Percentiles rank a stretch among this genome's conserved stretches.
Conservation (phyloP, 805 yeast species). For the Candida palmyrensis region DNA sequence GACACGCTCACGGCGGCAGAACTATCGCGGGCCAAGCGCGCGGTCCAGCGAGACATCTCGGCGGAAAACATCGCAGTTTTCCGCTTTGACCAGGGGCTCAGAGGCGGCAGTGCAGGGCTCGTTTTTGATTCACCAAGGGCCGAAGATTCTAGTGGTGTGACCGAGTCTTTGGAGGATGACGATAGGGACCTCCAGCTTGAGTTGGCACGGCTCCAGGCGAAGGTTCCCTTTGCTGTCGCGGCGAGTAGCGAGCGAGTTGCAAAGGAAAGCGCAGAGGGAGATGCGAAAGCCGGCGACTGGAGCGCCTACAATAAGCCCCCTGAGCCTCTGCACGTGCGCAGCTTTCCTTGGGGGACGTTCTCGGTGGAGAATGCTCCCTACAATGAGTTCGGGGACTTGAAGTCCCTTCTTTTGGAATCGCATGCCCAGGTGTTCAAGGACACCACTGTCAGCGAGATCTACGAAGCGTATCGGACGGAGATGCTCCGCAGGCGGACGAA, state of each 20-base stretch:
- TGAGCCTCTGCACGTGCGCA: constrained; percentile 7
- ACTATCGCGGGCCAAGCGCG: constrained; percentile 45
- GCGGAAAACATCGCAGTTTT: constrained; percentile 46
- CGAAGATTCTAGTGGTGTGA: too few species aligned
- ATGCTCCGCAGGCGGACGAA: too few species aligned
- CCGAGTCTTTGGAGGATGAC: not conserved
- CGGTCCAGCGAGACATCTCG: constrained; percentile 45
- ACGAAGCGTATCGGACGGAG: constrained; percentile 15
- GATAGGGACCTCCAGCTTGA: not conserved
- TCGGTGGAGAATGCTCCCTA: constrained; percentile 11
- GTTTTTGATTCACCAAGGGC: constrained; percentile 17
- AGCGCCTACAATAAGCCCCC: too few species aligned
- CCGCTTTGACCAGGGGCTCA: constrained; percentile 17
- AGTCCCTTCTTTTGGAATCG: constrained; percentile 16
- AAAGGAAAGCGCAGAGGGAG: constrained; percentile 4
- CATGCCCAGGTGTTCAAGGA: constrained; percentile 25
- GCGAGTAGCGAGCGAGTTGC: constrained; percentile 4
- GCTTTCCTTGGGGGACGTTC: constrained; percentile 15
- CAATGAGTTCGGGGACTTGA: constrained; percentile 16
- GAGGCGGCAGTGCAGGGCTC: constrained; percentile 20
- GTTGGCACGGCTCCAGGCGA: constrained; percentile 9
- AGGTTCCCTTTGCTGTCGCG: constrained; percentile 17
- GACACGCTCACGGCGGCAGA: constrained; percentile 66
- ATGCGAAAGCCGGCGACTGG: too few species aligned
- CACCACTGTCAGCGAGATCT: constrained; percentile 13